A percentile compares a stretch with the other conserved stretches of the same genome.
These are phyloP conservation scores for Pyrenophora teres DNA, from an alignment of 2,329 filamentous ascomycete species.

Conservation along the genomic window DNA sequence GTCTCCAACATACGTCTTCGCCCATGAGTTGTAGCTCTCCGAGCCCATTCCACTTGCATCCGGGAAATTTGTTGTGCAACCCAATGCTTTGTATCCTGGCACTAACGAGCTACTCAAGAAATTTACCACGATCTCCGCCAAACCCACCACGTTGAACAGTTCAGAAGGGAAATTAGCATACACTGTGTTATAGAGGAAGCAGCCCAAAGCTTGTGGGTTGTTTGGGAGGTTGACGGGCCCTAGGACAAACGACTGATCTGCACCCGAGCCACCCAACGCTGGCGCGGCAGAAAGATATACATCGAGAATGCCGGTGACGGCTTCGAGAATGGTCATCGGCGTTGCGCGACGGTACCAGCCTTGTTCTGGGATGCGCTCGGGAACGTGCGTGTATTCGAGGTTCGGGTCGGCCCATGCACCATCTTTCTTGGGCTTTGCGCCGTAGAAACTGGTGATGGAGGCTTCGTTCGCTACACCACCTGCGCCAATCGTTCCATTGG, in stretches of 20 bases:
- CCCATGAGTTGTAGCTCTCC: slow-evolving; percentile 10
- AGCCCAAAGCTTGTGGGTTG: slow-evolving; percentile 19
- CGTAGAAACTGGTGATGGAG: slow-evolving; percentile 31
- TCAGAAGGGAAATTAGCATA: slow-evolving; percentile 26
- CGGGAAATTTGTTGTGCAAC: slow-evolving; percentile 19
- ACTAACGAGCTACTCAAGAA: slow-evolving; percentile 13
- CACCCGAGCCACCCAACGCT: slow-evolving; percentile 21
- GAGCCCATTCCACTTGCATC: slow-evolving; percentile 10
- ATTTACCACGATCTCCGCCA: slow-evolving; percentile 15
- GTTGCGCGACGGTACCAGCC: slow-evolving; percentile 29
- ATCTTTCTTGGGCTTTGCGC: slow-evolving; percentile 17
- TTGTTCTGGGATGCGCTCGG: slow-evolving; percentile 25
- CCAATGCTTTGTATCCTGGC: slow-evolving; percentile 22
- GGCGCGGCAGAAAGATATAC: slow-evolving; percentile 22
- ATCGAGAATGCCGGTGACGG: slow-evolving; percentile 24
- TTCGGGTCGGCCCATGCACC: slow-evolving; percentile 17
- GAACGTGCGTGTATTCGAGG: slow-evolving; percentile 24
- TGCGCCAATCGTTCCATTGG: slow-evolving; percentile 27
- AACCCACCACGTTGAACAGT: slow-evolving; percentile 15
- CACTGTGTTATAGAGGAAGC: slow-evolving; percentile 26
- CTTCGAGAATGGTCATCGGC: slow-evolving; percentile 25
- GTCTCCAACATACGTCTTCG: slow-evolving; percentile 16
- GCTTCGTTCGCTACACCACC: slow-evolving; percentile 29
- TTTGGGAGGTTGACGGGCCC: slow-evolving; percentile 20
- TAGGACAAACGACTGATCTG: slow-evolving; percentile 19